These are phyloP conservation scores for Avicennia marina DNA, from an alignment of 257 asterid genomes.

Conservation along the genomic window DNA sequence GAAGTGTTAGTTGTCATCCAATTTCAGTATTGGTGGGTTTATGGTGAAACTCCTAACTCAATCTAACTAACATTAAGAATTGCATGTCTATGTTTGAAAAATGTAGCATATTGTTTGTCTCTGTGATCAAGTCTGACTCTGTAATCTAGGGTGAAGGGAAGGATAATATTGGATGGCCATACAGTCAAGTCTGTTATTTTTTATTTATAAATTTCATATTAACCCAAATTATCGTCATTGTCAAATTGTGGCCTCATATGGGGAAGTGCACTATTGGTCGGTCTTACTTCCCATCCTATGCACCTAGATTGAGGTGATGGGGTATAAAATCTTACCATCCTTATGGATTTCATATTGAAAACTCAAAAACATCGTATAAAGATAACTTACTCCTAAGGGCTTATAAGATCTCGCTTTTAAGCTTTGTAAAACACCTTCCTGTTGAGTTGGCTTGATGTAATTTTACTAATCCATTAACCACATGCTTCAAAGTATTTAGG, in stretches of 20 bases:
- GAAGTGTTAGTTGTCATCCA: neutral
- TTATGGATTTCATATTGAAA: no score
- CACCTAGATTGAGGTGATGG: no score
- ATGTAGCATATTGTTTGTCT: neutral
- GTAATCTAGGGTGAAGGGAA: neutral
- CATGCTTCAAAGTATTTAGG: neutral
- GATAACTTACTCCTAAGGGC: neutral
- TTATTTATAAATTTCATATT: no score
- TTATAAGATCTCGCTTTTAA: neutral
- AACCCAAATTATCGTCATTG: no score
- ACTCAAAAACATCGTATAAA: neutral
- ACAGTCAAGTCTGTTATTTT: neutral
- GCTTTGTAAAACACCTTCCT: neutral
- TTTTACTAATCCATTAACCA: neutral
- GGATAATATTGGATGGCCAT: neutral
- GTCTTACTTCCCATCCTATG: no score
- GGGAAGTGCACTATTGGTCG: no score
- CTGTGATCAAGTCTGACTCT: neutral
- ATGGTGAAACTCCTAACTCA: neutral
- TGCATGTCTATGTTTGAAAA: neutral
- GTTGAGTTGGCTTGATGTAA: neutral
- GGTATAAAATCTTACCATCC: no score
- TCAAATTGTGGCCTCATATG: no score
- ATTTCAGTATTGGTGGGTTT: neutral
- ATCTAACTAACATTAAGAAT: slow-evolving; percentile 4